Evolutionary conservation across 257 asterid species (phyloP).

Genomic region (Agastache rugosa): DNA sequence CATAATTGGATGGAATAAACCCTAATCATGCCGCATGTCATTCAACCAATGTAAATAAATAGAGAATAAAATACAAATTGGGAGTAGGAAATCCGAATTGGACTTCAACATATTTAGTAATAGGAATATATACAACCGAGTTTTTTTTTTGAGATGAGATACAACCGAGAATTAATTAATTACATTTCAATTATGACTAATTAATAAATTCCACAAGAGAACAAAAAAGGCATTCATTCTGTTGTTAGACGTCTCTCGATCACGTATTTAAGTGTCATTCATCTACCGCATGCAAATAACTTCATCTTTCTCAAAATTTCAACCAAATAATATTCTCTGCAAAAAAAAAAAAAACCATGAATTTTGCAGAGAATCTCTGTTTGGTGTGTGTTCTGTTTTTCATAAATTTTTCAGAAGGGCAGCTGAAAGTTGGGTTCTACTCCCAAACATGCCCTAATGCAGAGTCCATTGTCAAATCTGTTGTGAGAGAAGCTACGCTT

Average conservation of each 20-base stretch:
- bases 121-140: not conserved
- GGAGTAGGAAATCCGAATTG: no score
- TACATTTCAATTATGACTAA: no score
- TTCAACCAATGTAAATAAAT: no score
- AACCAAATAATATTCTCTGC: not conserved
- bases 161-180: no score
- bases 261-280: not conserved
- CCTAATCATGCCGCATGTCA: no score
- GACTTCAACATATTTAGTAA: not conserved
- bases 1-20: no score
- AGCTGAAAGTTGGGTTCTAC: constrained; percentile 49
- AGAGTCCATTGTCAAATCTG: constrained; percentile 46
- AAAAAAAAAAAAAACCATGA: not conserved
- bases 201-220: not conserved
- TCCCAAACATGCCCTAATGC: constrained; percentile 52
- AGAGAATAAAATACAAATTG: no score
- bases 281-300: constrained; percentile 14
- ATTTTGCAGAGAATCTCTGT: constrained; percentile 1
- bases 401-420: constrained; percentile 27
- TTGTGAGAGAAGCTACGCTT: constrained; percentile 39
- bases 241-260: not conserved
- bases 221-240: constrained; percentile 8
- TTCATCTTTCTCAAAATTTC: not conserved
- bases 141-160: no score
- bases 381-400: constrained; percentile 25